Base-by-base conservation (phyloP, 2,329 filamentous ascomycete species). In the Apiospora aurea region DNA sequence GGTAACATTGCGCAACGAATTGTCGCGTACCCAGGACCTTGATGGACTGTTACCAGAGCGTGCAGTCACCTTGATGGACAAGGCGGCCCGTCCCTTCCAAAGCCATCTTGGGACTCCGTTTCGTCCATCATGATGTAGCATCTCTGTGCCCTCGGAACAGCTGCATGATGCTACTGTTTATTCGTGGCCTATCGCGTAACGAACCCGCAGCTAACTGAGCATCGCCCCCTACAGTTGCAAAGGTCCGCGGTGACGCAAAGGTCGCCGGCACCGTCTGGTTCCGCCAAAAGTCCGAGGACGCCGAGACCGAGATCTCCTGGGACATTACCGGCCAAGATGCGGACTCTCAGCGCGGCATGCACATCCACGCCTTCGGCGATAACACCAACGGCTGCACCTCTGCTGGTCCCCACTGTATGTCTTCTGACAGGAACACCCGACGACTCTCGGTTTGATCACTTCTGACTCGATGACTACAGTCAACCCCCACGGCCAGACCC, bases 311-410 rank as follows among this genome's bases (percentile, higher is more conserved):
- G 84, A 89, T 99, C 87, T 90, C 92, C 82, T 99, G 94, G 92
- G 91, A 98, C 86, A 95, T 99, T 86, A 89, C 90, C 75, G 96
- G 96, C 86, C 89, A 98, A 86, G 95, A 98, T 83, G 81, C 96
- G 86, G 97, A 97, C 84, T 95, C 96, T 82, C 91, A 97, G 91
- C 96, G 96, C 86, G 96, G 94, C 85, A 95, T 98, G 90, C 96
- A 99, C 90, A 92, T 99, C 82, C 96, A 99, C 89, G 94, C 96
- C 85, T 99, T 97, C 82, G 96, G 96, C 84, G 96, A 98, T 90
- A 98, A 98, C 91, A 98, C 96, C 89, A 99, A 99, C 87, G 96
- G 96, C 85, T 99, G 96, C 93, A 98, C 96, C 77, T 97, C 94
- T 77, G 96, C 96, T 77, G 96, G 96, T 71, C 96, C 96, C 85